These are phyloP conservation scores for Aquanectria penicillioides DNA, from an alignment of 2,329 filamentous ascomycete species.

Conservation along the genomic window DNA sequence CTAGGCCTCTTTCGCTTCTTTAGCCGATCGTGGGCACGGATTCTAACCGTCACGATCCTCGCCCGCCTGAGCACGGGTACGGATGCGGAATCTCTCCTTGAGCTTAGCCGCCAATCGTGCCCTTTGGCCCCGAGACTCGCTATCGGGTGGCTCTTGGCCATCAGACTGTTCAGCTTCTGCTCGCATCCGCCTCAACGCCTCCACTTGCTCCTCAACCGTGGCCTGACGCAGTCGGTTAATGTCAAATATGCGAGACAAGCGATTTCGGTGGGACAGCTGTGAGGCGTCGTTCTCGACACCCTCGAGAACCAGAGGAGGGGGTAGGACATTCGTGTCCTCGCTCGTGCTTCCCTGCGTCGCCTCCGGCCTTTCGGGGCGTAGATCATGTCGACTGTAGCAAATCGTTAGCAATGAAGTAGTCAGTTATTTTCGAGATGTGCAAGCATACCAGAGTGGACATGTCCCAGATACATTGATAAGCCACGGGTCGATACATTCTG, in stretches of 20 bases:
- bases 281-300: slow-evolving; percentile 46
- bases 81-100: slow-evolving; percentile 63
- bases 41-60: slow-evolving; percentile 28
- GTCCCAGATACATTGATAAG: slow-evolving; percentile 75
- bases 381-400: slow-evolving; percentile 61
- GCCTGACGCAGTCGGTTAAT: slow-evolving; percentile 67
- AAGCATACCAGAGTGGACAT: slow-evolving; percentile 73
- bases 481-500: slow-evolving; percentile 75
- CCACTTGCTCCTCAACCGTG: slow-evolving; percentile 70
- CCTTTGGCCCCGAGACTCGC: slow-evolving; percentile 51
- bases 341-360: slow-evolving; percentile 28
- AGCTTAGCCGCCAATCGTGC: slow-evolving; percentile 60
- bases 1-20: neutral
- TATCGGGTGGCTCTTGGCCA: slow-evolving; percentile 35
- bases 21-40: neutral
- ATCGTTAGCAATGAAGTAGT: slow-evolving; percentile 30
- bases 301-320: slow-evolving; percentile 56
- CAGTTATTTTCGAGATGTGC: neutral
- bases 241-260: slow-evolving; percentile 65
- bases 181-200: slow-evolving; percentile 61
- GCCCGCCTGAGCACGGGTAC: slow-evolving; percentile 55
- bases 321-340: slow-evolving; percentile 41
- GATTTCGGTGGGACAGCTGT: slow-evolving; percentile 51
- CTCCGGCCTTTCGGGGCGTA: slow-evolving; percentile 53
- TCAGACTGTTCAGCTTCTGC: slow-evolving; percentile 37